phyloP scores from a whole-genome alignment of 2,329 filamentous ascomycete species.

The Pseudonectria buxi region DNA sequence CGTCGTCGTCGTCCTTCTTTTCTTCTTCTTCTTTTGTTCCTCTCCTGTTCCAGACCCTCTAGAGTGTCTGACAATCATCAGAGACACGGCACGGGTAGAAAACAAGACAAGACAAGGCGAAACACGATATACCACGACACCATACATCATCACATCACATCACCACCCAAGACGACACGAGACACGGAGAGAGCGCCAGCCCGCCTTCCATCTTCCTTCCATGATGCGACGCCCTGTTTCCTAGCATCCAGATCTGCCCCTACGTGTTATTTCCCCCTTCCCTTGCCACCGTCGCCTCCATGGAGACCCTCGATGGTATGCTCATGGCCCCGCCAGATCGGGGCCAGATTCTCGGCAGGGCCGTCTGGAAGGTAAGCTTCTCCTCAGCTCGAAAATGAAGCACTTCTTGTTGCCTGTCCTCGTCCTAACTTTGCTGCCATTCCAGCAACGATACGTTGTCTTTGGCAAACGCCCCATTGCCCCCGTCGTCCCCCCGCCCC shows the following conservation, averaged over 20 bases:
- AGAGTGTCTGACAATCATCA: no score
- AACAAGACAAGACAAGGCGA: no score
- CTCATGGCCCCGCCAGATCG: conserved; percentile 46
- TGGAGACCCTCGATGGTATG: conserved; percentile 38
- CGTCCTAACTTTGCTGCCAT: conserved; percentile 11
- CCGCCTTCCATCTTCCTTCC: background rate
- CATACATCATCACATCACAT: no score
- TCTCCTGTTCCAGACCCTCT: no score
- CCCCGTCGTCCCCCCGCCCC: conserved; percentile 28
- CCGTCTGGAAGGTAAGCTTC: conserved; percentile 44
- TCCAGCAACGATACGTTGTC: conserved; percentile 53
- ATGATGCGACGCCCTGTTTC: background rate
- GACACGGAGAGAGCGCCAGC: background rate
- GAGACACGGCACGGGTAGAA: no score
- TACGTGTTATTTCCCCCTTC: background rate
- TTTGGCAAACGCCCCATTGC: conserved; percentile 35
- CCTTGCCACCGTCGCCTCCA: conserved; percentile 10
- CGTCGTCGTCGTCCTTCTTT: no score
- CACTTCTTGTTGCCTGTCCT: conserved; percentile 1
- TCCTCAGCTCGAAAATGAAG: background rate
- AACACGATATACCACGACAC: no score
- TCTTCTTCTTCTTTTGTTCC: no score
- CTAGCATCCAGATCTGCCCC: background rate
- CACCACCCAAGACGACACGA: no score
- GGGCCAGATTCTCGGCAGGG: conserved; percentile 42